Conservation (phyloP, 1,284 basidiomycete genomes). For the Papiliotrema terrestris region DNA sequence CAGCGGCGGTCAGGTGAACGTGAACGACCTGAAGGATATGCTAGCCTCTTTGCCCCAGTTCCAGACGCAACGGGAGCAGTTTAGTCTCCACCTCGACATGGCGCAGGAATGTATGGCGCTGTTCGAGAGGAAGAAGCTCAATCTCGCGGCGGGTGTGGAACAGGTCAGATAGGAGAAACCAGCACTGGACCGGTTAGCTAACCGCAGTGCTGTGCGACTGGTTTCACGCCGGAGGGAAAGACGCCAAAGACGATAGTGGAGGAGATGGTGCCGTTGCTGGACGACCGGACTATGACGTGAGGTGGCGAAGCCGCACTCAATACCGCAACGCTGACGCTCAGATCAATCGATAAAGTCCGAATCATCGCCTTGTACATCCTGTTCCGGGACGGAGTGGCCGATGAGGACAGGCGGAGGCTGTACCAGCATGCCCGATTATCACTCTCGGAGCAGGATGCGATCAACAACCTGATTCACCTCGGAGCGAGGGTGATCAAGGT, state of each 20-base stretch:
- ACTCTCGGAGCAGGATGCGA: conserved; percentile 86
- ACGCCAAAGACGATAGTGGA: conserved; percentile 88
- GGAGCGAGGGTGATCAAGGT: conserved; percentile 83
- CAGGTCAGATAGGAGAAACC: conserved; percentile 60
- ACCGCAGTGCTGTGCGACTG: conserved; percentile 80
- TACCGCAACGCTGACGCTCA: conserved; percentile 38
- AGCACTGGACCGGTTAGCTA: not conserved
- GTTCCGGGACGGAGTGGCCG: conserved; percentile 92
- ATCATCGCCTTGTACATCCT: conserved; percentile 96
- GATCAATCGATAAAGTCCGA: conserved; percentile 87
- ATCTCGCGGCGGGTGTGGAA: conserved; percentile 85
- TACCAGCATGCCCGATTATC: conserved; percentile 95
- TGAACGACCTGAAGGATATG: conserved; percentile 99
- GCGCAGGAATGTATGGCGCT: conserved; percentile 94
- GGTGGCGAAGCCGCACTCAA: conserved; percentile 24
- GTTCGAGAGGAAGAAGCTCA: conserved; percentile 84
- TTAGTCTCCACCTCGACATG: conserved; percentile 94
- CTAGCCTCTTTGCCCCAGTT: conserved; percentile 91
- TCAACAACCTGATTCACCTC: conserved; percentile 80
- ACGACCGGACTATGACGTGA: conserved; percentile 76
- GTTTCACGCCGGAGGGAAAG: conserved; percentile 82
- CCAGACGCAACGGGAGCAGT: conserved; percentile 91
- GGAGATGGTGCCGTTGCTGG: conserved; percentile 96
- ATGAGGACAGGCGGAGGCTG: conserved; percentile 88
- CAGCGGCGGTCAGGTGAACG: conserved; percentile 66